Evolutionary conservation across 345 rosid genomes (phyloP).

Genomic region (Linum tenue): DNA sequence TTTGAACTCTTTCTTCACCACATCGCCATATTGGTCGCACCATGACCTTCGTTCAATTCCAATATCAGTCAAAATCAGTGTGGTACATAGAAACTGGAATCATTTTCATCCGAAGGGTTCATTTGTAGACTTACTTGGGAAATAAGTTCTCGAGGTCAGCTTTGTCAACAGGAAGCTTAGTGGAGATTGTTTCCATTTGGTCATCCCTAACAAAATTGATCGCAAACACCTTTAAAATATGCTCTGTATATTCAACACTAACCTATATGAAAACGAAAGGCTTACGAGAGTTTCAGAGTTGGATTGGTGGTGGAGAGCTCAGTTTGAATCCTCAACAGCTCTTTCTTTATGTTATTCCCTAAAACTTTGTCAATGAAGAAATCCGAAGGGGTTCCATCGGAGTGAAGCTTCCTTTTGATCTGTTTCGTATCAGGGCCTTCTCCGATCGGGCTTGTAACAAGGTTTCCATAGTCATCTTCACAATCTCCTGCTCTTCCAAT

Average conservation of each 20-base stretch:
- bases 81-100: background rate
- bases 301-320: slow-evolving; percentile 52
- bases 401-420: slow-evolving; percentile 53
- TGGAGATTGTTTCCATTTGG: slow-evolving; percentile 69
- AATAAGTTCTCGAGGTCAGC: slow-evolving; percentile 54
- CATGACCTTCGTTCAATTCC: slow-evolving; percentile 35
- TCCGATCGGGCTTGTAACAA: slow-evolving; percentile 36
- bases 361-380: slow-evolving; percentile 63
- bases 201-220: slow-evolving; percentile 36
- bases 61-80: background rate
- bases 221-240: too few relatives aligned
- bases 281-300: slow-evolving; percentile 57
- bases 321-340: slow-evolving; percentile 49
- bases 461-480: slow-evolving; percentile 23
- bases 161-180: slow-evolving; percentile 68
- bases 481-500: slow-evolving; percentile 38
- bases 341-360: slow-evolving; percentile 67
- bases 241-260: too few relatives aligned
- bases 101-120: background rate
- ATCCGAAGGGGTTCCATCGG: slow-evolving; percentile 60
- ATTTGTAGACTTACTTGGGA: slow-evolving; percentile 43
- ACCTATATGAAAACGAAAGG: background rate
- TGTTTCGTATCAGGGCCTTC: slow-evolving; percentile 58
- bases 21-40: slow-evolving; percentile 60
- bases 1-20: slow-evolving; percentile 72